These are phyloP conservation scores for Suaeda aralocaspica DNA, from an alignment of 148 eudicot genomes.

Conservation along the genomic window DNA sequence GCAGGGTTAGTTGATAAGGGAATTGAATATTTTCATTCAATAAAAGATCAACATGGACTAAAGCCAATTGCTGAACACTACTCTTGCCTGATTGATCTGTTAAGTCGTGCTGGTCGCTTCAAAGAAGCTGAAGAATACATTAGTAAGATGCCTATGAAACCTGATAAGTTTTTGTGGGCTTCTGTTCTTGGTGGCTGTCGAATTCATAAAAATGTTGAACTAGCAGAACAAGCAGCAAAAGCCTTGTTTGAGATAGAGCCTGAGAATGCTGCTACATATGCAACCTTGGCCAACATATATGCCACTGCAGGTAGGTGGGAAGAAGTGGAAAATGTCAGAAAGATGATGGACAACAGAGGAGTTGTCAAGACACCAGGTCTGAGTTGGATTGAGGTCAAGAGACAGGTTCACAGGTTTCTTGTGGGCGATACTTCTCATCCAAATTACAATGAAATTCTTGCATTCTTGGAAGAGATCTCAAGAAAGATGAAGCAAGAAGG, in stretches of 20 bases:
- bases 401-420: conserved; percentile 41
- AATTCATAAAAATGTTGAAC: conserved; percentile 40
- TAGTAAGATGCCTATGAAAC: conserved; percentile 42
- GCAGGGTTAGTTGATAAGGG: conserved; percentile 44
- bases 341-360: conserved; percentile 41
- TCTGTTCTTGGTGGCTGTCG: conserved; percentile 48
- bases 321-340: conserved; percentile 36
- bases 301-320: conserved; percentile 37
- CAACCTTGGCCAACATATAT: conserved; percentile 42
- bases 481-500: conserved; percentile 59
- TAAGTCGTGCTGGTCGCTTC: conserved; percentile 44
- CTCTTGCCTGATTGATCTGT: conserved; percentile 40
- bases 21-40: conserved; percentile 36
- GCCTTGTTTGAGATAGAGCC: conserved; percentile 38
- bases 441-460: conserved; percentile 33
- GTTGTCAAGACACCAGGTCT: conserved; percentile 49
- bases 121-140: conserved; percentile 44
- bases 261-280: conserved; percentile 43
- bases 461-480: conserved; percentile 37
- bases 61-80: conserved; percentile 35
- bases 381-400: conserved; percentile 54
- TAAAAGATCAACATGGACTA: conserved; percentile 33
- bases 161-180: conserved; percentile 45
- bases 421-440: conserved; percentile 57
- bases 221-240: conserved; percentile 42